Percentiles rank a stretch among this genome's conserved stretches.
Conservation (phyloP, 2,329 filamentous ascomycete genomes). For the Fusarium dimerum region DNA sequence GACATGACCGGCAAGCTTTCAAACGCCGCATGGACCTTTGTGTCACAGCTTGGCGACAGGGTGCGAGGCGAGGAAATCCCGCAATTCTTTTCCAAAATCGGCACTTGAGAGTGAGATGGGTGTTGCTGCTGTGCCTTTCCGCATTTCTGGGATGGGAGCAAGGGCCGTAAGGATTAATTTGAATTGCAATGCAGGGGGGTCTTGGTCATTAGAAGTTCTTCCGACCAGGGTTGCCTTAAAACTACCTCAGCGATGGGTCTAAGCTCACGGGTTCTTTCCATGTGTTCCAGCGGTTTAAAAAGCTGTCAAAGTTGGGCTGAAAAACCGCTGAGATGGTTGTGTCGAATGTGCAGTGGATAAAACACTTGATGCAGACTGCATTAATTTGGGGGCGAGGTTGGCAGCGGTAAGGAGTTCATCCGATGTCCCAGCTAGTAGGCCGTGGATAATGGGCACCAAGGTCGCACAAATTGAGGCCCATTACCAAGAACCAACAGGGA, state of each 20-base stretch:
- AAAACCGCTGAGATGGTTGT: too few species aligned
- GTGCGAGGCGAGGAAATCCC: slow-evolving; percentile 31
- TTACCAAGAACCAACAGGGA: neutral
- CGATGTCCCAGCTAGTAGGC: neutral
- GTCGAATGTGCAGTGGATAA: too few species aligned
- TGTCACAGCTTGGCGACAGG: slow-evolving; percentile 37
- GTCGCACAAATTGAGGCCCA: neutral
- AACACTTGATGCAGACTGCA: too few species aligned
- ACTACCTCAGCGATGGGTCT: too few species aligned
- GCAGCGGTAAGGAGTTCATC: neutral
- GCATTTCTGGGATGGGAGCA: neutral
- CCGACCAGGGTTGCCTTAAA: too few species aligned
- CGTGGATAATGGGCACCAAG: neutral
- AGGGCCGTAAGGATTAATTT: neutral
- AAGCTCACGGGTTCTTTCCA: too few species aligned
- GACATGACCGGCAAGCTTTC: slow-evolving; percentile 34
- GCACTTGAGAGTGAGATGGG: slow-evolving; percentile 9
- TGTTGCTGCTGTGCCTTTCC: too few species aligned
- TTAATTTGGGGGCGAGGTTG: neutral
- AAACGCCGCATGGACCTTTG: slow-evolving; percentile 40
- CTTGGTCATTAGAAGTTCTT: too few species aligned
- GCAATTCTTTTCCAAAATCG: slow-evolving; percentile 22
- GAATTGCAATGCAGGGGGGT: neutral
- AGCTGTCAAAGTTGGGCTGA: too few species aligned
- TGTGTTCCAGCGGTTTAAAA: too few species aligned